phyloP scores from a whole-genome alignment of 192 early-diverging fungal genomes.

The Hyaloraphidium curvatum region DNA sequence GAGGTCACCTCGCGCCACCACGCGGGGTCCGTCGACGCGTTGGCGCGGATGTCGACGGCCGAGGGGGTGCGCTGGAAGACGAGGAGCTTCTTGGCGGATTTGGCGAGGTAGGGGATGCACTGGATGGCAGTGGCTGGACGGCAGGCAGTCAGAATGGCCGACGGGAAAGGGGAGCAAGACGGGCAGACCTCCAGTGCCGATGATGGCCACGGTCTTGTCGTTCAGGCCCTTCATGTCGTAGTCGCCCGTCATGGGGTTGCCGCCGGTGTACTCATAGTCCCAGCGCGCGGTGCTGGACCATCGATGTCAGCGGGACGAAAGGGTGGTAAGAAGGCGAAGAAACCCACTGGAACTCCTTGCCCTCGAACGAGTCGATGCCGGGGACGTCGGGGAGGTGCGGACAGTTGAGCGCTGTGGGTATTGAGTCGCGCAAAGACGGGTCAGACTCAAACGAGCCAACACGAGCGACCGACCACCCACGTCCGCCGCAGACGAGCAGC shows the following conservation, averaged over 20 bases:
- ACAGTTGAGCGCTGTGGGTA: neutral
- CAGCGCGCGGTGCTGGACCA: too few species aligned
- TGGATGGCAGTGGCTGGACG: neutral
- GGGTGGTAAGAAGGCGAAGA: too few species aligned
- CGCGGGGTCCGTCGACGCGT: neutral
- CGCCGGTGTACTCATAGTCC: too few species aligned
- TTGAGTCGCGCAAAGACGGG: neutral
- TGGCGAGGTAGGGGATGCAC: slow-evolving; percentile 18
- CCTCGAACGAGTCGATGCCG: neutral
- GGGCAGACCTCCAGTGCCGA: neutral
- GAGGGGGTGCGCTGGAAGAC: slow-evolving; percentile 29
- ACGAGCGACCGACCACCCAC: neutral
- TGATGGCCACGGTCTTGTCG: neutral
- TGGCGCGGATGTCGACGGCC: slow-evolving; percentile 12
- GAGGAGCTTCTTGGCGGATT: slow-evolving; percentile 17
- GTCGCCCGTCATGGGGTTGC: neutral
- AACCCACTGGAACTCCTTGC: neutral
- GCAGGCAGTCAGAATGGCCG: neutral
- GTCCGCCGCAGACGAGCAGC: neutral
- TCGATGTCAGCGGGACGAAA: too few species aligned
- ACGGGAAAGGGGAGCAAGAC: neutral
- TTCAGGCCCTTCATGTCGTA: neutral
- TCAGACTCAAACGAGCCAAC: neutral
- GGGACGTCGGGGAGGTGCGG: neutral
- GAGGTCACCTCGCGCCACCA: neutral